A percentile compares a stretch with the other conserved stretches of the same genome.
These are phyloP conservation scores for Lachancea sp. DNA, from an alignment of 805 yeast genomes.

Conservation along the genomic window DNA sequence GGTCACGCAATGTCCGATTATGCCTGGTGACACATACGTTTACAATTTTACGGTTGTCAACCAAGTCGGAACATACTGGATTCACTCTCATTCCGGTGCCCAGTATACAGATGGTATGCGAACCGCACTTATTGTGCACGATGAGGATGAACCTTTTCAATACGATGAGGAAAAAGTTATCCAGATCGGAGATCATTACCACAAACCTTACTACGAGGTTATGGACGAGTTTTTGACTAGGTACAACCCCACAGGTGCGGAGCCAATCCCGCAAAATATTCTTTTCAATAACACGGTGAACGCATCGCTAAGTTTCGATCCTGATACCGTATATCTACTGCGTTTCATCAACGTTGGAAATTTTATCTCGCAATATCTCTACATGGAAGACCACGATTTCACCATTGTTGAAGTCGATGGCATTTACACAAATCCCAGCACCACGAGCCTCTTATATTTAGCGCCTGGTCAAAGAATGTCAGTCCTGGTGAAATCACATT, in stretches of 20 bases:
- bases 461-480: constrained; percentile 81
- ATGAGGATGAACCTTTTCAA: constrained; percentile 45
- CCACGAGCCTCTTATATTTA: constrained; percentile 50
- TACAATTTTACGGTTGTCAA: constrained; percentile 64
- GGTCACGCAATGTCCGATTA: constrained; percentile 76
- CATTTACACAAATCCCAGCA: constrained; percentile 52
- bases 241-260: constrained; percentile 80
- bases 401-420: constrained; percentile 74
- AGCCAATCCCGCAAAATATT: constrained; percentile 66
- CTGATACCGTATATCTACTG: constrained; percentile 55
- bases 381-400: constrained; percentile 64
- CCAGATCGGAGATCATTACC: constrained; percentile 60
- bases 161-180: constrained; percentile 58
- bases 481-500: constrained; percentile 56
- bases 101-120: constrained; percentile 77
- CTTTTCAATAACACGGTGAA: constrained; percentile 61
- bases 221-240: constrained; percentile 46
- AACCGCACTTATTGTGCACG: constrained; percentile 62
- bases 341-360: constrained; percentile 63
- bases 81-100: constrained; percentile 71
- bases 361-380: constrained; percentile 66
- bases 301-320: constrained; percentile 47
- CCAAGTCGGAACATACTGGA: constrained; percentile 79
- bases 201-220: constrained; percentile 43
- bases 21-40: constrained; percentile 56